These are phyloP conservation scores for Trametes pubescens DNA, from an alignment of 1,284 basidiomycete genomes.

Conservation along the genomic window DNA sequence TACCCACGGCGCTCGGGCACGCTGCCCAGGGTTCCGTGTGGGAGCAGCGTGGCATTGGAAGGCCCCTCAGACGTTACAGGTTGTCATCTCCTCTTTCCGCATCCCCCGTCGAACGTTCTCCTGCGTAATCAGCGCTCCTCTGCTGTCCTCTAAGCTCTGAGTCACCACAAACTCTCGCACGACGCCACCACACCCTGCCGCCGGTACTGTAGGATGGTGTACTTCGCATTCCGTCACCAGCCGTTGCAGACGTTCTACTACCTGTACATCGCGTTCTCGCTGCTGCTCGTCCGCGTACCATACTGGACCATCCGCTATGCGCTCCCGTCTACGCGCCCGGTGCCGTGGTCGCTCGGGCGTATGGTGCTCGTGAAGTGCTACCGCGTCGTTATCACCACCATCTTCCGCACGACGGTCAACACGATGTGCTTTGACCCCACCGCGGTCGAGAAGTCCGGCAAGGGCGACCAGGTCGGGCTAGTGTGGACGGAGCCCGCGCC, in stretches of 20 bases:
- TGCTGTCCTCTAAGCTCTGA: not conserved
- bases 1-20: not conserved
- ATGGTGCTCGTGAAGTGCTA: slow-evolving; percentile 47
- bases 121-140: not conserved
- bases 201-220: slow-evolving; percentile 11
- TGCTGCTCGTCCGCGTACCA: slow-evolving; percentile 53
- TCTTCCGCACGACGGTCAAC: slow-evolving; percentile 12
- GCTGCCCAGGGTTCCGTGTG: not conserved
- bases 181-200: not conserved
- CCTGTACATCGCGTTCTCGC: slow-evolving; percentile 49
- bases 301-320: slow-evolving; percentile 48
- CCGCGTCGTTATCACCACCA: slow-evolving; percentile 31
- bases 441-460: slow-evolving; percentile 15
- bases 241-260: slow-evolving; percentile 44
- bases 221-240: slow-evolving; percentile 31
- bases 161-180: not conserved
- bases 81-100: not conserved
- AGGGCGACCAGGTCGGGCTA: slow-evolving; percentile 21
- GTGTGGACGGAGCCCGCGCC: slow-evolving; percentile 33
- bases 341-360: slow-evolving; percentile 46
- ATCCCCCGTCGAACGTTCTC: not conserved
- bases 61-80: not conserved
- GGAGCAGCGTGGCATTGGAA: not conserved
- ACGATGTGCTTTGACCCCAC: slow-evolving; percentile 6
- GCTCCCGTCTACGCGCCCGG: slow-evolving; percentile 38